These are phyloP conservation scores for Rhinocladiella mackenziei DNA, from an alignment of 2,329 filamentous ascomycete species.

Conservation along the genomic window DNA sequence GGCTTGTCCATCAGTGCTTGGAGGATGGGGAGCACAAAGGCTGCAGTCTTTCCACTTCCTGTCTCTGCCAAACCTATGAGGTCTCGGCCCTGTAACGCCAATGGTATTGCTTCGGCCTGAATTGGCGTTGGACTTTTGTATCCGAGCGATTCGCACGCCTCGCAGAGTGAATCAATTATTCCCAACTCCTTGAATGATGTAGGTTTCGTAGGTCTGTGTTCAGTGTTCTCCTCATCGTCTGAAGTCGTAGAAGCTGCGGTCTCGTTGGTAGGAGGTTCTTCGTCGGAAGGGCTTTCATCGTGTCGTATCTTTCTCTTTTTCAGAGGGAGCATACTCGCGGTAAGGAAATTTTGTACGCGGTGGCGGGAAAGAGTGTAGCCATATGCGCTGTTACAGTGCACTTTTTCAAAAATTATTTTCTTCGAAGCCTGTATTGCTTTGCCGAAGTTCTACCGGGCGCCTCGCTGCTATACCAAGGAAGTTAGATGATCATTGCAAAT, in stretches of 20 bases:
- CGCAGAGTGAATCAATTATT: conserved; percentile 79
- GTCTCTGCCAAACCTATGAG: conserved; percentile 94
- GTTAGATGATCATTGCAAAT: no score
- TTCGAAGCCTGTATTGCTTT: no score
- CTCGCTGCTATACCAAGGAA: no score
- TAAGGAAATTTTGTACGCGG: neutral
- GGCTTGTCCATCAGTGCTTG: conserved; percentile 87
- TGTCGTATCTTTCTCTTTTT: conserved; percentile 41
- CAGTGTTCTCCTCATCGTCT: conserved; percentile 7
- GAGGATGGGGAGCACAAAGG: conserved; percentile 88
- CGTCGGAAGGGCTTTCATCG: conserved; percentile 9
- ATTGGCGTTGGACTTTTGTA: conserved; percentile 88
- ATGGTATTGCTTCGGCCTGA: conserved; percentile 77
- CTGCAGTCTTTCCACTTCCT: conserved; percentile 91
- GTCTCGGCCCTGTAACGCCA: conserved; percentile 74
- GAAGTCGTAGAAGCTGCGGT: conserved; percentile 3
- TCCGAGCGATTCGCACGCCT: conserved; percentile 76
- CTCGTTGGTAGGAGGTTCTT: neutral
- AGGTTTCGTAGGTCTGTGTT: conserved; percentile 18
- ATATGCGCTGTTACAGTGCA: no score
- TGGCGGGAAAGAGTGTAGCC: neutral
- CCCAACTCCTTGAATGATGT: conserved; percentile 58
- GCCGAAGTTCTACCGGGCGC: no score
- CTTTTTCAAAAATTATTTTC: no score
- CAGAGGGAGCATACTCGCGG: conserved; percentile 35